These are phyloP conservation scores for Amanita exitialis DNA, from an alignment of 768 basidiomycete species.

Conservation along the genomic window DNA sequence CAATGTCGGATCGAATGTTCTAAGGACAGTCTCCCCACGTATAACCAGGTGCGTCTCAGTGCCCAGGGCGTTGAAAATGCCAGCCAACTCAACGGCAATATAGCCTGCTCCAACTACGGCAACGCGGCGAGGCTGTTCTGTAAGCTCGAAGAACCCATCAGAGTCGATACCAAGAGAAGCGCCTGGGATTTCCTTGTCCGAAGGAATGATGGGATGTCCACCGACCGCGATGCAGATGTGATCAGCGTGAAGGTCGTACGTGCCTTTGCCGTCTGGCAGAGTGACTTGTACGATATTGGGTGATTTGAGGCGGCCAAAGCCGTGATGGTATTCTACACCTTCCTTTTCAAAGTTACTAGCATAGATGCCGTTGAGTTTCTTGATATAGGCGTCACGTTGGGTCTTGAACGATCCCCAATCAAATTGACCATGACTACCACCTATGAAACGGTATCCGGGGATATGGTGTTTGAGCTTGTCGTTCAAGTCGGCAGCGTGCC, in stretches of 20 bases:
- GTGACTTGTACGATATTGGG: constrained; percentile 66
- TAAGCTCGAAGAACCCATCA: constrained; percentile 93
- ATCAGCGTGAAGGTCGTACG: constrained; percentile 67
- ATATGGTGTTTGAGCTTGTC: constrained; percentile 76
- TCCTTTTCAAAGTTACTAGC: constrained; percentile 83
- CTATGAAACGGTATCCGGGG: constrained; percentile 63
- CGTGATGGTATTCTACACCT: constrained; percentile 78
- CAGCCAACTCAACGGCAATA: constrained; percentile 95
- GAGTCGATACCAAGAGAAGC: constrained; percentile 86
- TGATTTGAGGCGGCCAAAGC: constrained; percentile 65
- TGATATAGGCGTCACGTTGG: constrained; percentile 94
- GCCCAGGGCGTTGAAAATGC: constrained; percentile 85
- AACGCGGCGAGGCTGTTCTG: constrained; percentile 85
- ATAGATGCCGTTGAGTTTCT: constrained; percentile 83
- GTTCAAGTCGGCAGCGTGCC: constrained; percentile 87
- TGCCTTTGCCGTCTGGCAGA: constrained; percentile 46
- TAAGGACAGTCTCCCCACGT: constrained; percentile 79
- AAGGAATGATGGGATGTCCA: constrained; percentile 73
- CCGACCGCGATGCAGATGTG: constrained; percentile 82
- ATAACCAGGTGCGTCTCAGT: constrained; percentile 90
- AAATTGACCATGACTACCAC: constrained; percentile 52
- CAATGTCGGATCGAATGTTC: constrained; percentile 85
- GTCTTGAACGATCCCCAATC: constrained; percentile 89
- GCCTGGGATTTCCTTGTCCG: constrained; percentile 75
- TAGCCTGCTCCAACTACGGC: constrained; percentile 96